Conservation (phyloP, 805 yeast genomes). For the Groenewaldozyma tartarivorans region DNA sequence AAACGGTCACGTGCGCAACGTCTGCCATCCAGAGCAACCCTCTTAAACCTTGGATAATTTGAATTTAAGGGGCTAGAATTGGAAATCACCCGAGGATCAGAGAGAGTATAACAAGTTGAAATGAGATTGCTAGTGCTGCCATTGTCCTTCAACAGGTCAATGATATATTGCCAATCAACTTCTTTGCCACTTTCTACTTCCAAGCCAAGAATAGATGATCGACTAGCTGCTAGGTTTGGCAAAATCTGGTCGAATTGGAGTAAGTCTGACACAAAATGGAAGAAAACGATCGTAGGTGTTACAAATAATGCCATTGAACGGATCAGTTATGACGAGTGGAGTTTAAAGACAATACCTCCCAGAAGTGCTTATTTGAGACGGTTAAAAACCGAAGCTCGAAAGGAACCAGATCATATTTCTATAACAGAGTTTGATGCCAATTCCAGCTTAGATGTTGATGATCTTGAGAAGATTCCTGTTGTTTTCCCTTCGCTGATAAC, state of each 20-base stretch:
- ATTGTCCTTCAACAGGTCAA: constrained; percentile 50
- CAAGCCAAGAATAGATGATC: constrained; percentile 31
- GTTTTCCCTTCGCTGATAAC: constrained; percentile 39
- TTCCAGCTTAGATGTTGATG: constrained; percentile 14
- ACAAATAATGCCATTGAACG: constrained; percentile 46
- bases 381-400: constrained; percentile 17
- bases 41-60: no score
- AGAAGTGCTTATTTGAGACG: constrained; percentile 46
- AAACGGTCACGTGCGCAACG: no score
- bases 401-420: constrained; percentile 14
- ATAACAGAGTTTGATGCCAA: constrained; percentile 12
- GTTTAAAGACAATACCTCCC: constrained; percentile 69
- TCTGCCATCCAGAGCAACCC: no score
- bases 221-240: constrained; percentile 39
- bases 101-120: no score
- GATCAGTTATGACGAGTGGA: constrained; percentile 73
- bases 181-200: constrained; percentile 26
- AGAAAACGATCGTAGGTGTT: constrained; percentile 46
- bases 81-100: no score
- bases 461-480: constrained; percentile 27
- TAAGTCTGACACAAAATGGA: constrained; percentile 45
- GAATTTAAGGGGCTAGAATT: no score
- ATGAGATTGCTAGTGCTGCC: constrained; percentile 67
- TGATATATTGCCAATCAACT: constrained; percentile 59
- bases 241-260: constrained; percentile 56